phyloP scores from a whole-genome alignment of 257 asterid genomes.

The Forsythia suspensa region DNA sequence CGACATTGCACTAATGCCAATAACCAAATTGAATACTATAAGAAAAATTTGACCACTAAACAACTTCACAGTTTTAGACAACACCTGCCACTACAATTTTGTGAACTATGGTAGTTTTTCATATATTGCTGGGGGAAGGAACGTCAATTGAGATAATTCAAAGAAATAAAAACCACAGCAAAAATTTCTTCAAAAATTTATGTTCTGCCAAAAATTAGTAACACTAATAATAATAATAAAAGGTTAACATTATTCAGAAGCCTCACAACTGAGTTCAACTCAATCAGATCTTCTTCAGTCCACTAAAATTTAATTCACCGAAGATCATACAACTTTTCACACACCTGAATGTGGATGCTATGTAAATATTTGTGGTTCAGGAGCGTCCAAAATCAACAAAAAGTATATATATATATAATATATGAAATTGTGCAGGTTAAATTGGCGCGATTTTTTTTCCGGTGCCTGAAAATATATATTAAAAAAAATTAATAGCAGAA shows the following conservation, averaged over 20 bases:
- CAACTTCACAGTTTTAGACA: slow-evolving; percentile 17
- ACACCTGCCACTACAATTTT: slow-evolving; percentile 14
- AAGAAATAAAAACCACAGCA: slow-evolving; percentile 17
- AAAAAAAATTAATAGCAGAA: slow-evolving; percentile 9
- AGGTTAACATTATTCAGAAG: no score
- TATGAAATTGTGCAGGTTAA: slow-evolving; percentile 17
- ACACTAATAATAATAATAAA: neutral
- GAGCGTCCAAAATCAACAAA: neutral
- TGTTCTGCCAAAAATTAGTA: neutral
- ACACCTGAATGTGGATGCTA: slow-evolving; percentile 18
- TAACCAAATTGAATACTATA: neutral
- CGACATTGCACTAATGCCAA: no score
- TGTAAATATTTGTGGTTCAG: slow-evolving; percentile 29
- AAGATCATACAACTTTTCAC: slow-evolving; percentile 3
- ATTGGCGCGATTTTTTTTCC: slow-evolving; percentile 31
- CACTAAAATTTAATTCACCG: no score
- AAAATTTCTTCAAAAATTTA: slow-evolving; percentile 13
- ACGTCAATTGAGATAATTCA: neutral
- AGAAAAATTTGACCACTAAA: neutral
- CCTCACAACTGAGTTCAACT: no score
- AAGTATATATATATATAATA: no score
- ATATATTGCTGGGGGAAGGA: neutral
- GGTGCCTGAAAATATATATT: slow-evolving; percentile 20
- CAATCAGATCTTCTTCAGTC: no score
- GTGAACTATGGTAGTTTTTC: slow-evolving; percentile 5